Evolutionary conservation across 176 grass and related monocot species (phyloP), one percentile per base, ranked within the genome.

Genomic region (Zizania latifolia): DNA sequence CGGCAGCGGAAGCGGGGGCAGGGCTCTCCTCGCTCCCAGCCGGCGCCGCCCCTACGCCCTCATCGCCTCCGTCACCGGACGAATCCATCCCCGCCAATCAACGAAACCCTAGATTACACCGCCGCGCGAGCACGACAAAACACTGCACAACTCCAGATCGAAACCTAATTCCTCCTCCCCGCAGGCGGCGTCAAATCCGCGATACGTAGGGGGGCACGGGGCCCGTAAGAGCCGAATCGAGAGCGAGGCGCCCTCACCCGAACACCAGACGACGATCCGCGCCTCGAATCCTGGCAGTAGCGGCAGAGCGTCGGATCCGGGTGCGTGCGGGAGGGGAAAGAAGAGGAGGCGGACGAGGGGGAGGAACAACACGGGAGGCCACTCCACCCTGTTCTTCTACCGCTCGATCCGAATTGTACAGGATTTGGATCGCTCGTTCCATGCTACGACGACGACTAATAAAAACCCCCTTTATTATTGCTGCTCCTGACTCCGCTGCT

Each of bases 61-160:
- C 91, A 8, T 84, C 72, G 19, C 79, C 88, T 69, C 88, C 94
- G 62, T 87, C 85, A 50, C 80, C 86, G 75, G 86, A 92, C 72
- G 84, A 81, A 7, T 93, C 90, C 90, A 93, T 93, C 50, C 14
- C 83, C 72, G n/a, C 22, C 54, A 72, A 70, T 69, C 31, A 30
- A 33, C 55, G 23, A 45, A 74, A 71, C 86, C 83, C 90, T 92
- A 89, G 86, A 83, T 86, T 78, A 71, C 63, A 26, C 16, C 33
- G 22, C 63, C 33, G 15, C 80, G 11, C 28, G 34, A 71, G 41
- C 55, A 15, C 37, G 37, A 41, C 14, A 21, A 6, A 60, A 40
- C 8, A 53, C n/a, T n/a, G n/a, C 27, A 45, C 55, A 53, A 59
- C 35, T 14, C 12, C 17, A 55, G 29, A 60, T 62, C n/a, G 24